Percentiles rank a stretch among this genome's conserved stretches.
Evolutionary conservation across 257 asterid genomes (phyloP).

Genomic region (Nicotiana tabacum): DNA sequence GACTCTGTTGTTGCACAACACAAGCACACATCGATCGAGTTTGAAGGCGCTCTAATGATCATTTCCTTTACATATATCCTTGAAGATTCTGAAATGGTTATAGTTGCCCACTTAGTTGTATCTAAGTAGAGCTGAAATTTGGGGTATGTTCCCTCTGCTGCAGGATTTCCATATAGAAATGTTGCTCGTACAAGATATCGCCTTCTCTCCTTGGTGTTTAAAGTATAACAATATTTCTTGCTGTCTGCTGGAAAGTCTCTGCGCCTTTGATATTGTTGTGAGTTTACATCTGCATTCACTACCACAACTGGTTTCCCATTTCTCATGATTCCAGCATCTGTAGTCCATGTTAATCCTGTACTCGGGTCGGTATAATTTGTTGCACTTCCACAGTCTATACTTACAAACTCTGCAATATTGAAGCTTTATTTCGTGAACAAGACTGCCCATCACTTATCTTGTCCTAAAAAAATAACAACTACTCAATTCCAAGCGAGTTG

Average conservation of each 20-base stretch:
- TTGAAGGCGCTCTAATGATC: constrained; percentile 82
- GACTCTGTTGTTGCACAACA: constrained; percentile 93
- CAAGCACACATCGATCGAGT: constrained; percentile 63
- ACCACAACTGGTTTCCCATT: constrained; percentile 48
- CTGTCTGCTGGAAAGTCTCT: constrained; percentile 75
- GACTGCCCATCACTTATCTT: constrained; percentile 1
- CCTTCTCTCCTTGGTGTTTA: constrained; percentile 63
- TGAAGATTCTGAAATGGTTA: constrained; percentile 64
- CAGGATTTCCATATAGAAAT: constrained; percentile 62
- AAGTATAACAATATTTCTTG: constrained; percentile 70
- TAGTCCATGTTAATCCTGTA: constrained; percentile 71
- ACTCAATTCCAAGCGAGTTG: not conserved
- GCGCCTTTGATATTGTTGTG: constrained; percentile 48
- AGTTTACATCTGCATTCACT: constrained; percentile 28
- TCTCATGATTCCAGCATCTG: constrained; percentile 46
- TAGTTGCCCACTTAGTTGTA: constrained; percentile 84
- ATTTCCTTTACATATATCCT: constrained; percentile 68
- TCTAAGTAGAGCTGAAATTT: constrained; percentile 86
- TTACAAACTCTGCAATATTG: constrained; percentile 69
- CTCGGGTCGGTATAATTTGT: constrained; percentile 50
- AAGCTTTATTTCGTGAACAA: not conserved
- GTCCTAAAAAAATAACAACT: not conserved
- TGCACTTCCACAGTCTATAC: constrained; percentile 89
- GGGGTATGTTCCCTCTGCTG: constrained; percentile 56
- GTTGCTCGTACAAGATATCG: constrained; percentile 78